Percentiles rank a stretch among this genome's conserved stretches.
phyloP scores from a whole-genome alignment of 805 yeast species.

The Candida ascalaphidarum region DNA sequence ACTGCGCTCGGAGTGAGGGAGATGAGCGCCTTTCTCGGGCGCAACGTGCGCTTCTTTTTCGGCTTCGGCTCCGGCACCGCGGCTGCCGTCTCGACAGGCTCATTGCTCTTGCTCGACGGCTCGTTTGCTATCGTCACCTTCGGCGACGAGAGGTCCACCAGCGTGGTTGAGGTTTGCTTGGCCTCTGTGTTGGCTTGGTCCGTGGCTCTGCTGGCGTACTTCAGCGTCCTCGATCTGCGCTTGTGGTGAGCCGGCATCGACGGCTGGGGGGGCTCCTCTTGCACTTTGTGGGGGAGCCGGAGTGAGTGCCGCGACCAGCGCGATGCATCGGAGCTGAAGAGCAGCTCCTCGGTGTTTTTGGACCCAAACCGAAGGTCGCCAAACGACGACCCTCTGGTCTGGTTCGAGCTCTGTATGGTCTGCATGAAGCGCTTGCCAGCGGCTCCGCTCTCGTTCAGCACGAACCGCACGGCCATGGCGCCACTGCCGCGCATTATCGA shows the following conservation, averaged over 20 bases:
- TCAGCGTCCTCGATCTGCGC: conserved; percentile 27
- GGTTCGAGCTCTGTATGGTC: too few species aligned
- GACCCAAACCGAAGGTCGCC: too few species aligned
- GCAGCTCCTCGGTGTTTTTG: too few species aligned
- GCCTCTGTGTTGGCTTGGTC: conserved; percentile 1
- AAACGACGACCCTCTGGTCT: too few species aligned
- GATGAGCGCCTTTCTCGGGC: conserved; percentile 86
- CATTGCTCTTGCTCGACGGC: too few species aligned
- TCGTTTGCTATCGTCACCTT: background rate
- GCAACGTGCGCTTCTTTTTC: conserved; percentile 50
- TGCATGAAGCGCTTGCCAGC: too few species aligned
- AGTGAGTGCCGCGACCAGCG: conserved; percentile 28
- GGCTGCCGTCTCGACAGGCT: conserved; percentile 2
- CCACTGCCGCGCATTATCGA: too few species aligned
- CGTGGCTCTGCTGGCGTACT: background rate
- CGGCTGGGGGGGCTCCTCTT: conserved; percentile 1
- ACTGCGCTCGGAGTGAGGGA: conserved; percentile 73
- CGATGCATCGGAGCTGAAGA: too few species aligned
- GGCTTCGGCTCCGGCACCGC: conserved; percentile 12
- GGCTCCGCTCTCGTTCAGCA: too few species aligned
- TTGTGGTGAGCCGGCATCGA: conserved; percentile 9
- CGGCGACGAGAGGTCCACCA: too few species aligned
- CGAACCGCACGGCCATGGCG: too few species aligned
- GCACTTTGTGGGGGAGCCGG: conserved; percentile 6
- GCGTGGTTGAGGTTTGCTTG: too few species aligned